Evolutionary conservation across 441 rosid genomes (phyloP).

Genomic region (Dalechampia spathulata): DNA sequence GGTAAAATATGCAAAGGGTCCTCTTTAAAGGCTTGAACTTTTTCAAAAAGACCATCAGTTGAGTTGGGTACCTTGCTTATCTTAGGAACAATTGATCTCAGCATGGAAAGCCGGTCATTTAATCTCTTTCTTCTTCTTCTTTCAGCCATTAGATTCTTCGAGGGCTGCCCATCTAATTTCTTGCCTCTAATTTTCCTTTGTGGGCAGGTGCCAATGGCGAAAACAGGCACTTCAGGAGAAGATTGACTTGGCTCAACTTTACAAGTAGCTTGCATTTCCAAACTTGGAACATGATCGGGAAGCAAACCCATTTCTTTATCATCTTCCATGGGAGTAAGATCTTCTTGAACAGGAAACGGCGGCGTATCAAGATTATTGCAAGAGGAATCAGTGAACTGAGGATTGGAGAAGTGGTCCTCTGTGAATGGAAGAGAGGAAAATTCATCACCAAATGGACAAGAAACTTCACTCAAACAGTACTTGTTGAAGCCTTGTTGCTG

Average conservation of each 20-base stretch:
- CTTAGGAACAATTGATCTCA: conserved; percentile 92
- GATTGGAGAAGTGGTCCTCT: conserved; percentile 18
- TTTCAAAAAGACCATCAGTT: no score
- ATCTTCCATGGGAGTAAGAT: conserved; percentile 23
- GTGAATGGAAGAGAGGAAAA: conserved; percentile 14
- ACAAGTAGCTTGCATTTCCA: conserved; percentile 28
- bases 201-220: conserved; percentile 30
- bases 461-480: conserved; percentile 30
- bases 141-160: no score
- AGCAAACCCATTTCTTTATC: conserved; percentile 24
- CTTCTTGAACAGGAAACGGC: conserved; percentile 35
- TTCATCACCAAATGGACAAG: conserved; percentile 24
- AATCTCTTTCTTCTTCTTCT: conserved; percentile 85
- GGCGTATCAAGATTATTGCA: no score
- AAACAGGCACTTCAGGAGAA: conserved; percentile 29
- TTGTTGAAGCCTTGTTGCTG: conserved; percentile 23
- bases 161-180: conserved; percentile 78
- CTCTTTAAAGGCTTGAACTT: no score
- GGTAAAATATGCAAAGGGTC: no score
- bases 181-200: conserved; percentile 48
- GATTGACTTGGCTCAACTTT: conserved; percentile 36
- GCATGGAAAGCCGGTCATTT: conserved; percentile 89
- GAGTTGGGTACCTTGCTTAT: conserved; percentile 97
- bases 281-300: conserved; percentile 20
- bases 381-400: conserved; percentile 40